These are phyloP conservation scores for Spergularia bocconei DNA, from an alignment of 148 eudicot species.

Conservation along the genomic window DNA sequence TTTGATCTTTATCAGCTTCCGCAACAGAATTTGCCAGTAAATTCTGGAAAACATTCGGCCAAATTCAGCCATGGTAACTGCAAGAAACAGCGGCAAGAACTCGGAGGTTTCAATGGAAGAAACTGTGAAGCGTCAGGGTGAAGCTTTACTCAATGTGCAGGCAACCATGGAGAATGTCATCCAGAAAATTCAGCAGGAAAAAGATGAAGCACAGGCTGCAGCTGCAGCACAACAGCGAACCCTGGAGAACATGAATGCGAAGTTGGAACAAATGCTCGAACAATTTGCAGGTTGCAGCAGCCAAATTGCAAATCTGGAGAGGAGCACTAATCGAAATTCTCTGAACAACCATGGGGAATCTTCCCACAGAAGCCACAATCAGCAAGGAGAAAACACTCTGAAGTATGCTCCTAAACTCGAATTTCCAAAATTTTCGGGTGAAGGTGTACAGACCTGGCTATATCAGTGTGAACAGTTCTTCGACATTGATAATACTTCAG, in stretches of 20 bases:
- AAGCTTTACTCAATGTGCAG: not conserved
- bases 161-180: not conserved
- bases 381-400: not conserved
- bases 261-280: not conserved
- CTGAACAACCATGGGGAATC: not conserved
- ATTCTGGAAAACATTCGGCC: not conserved
- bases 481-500: not conserved
- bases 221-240: not conserved
- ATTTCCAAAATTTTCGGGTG: conserved; percentile 8
- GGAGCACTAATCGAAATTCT: too few relatives aligned
- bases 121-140: not conserved
- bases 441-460: not conserved
- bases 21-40: too few relatives aligned
- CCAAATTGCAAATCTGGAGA: not conserved
- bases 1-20: too few relatives aligned
- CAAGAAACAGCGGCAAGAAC: too few relatives aligned
- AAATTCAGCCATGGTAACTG: too few relatives aligned
- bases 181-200: not conserved
- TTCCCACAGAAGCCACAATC: too few relatives aligned
- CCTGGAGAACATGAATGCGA: too few relatives aligned
- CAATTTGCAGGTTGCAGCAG: not conserved
- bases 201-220: not conserved
- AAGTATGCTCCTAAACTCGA: not conserved
- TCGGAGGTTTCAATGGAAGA: too few relatives aligned
- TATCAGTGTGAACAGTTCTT: conserved; percentile 9